Conservation (phyloP, 495 filamentous ascomycete genomes). For the Aspergillus biplanus region DNA sequence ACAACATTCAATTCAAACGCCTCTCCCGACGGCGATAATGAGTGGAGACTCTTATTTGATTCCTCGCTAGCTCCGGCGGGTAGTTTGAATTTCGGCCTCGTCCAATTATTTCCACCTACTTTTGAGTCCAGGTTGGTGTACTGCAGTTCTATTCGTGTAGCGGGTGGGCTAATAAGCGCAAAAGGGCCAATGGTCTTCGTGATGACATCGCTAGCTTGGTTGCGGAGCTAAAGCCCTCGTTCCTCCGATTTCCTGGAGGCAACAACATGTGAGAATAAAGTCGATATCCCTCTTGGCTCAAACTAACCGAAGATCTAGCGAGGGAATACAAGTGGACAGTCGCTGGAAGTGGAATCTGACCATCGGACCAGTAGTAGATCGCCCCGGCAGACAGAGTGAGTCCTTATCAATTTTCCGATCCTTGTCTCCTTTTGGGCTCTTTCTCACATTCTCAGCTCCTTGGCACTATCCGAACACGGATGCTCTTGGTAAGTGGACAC, state of each 20-base stretch:
- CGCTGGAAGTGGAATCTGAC: constrained; percentile 73
- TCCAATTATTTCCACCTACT: constrained; percentile 70
- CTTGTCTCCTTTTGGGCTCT: background rate
- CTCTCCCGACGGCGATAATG: constrained; percentile 66
- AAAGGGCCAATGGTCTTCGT: constrained; percentile 61
- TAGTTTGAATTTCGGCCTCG: constrained; percentile 64
- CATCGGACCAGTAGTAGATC: constrained; percentile 63
- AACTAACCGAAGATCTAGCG: constrained; percentile 18
- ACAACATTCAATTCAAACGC: constrained; percentile 43
- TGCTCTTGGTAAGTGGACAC: constrained; percentile 51
- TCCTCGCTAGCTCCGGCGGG: constrained; percentile 43
- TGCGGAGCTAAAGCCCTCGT: constrained; percentile 54
- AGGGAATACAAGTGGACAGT: constrained; percentile 37
- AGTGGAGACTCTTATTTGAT: constrained; percentile 64
- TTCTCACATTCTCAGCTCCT: constrained; percentile 36
- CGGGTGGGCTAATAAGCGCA: constrained; percentile 6
- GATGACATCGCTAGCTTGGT: constrained; percentile 61
- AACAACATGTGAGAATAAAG: constrained; percentile 54
- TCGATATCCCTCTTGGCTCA: background rate
- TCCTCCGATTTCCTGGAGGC: constrained; percentile 68
- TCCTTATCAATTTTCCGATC: background rate
- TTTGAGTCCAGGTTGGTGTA: constrained; percentile 37
- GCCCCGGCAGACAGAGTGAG: constrained; percentile 56
- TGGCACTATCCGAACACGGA: constrained; percentile 67
- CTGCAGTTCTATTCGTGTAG: background rate